Base-by-base conservation (phyloP, 768 basidiomycete species). In the Lactifluus echinatus region DNA sequence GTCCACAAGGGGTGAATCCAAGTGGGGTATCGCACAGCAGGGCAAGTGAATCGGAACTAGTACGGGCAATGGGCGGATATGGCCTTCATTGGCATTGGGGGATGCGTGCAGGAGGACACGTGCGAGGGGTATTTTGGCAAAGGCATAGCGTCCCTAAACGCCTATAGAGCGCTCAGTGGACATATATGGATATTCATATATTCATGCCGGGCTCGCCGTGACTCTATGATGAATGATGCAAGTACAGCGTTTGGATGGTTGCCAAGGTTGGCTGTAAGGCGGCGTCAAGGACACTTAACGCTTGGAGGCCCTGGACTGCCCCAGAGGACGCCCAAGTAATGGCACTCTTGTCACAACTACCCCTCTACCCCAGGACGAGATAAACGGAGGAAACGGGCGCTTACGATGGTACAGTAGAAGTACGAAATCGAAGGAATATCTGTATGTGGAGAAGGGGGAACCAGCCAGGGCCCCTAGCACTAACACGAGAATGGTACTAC, bases 401-500 rank as follows among this genome's bases (percentile, higher is more conserved):
- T 40, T 19, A 21, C 31, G 31, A 31, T 31, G 31, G 31, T 31
- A n/a, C n/a, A 2, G 17, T 12, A 15, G 47, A 23, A 44, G 56
- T 46, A 52, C 53, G 50, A 28, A 57, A 46, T 57, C 50, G 44
- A 57, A 46, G 12, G 23, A 10, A 12, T 23, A 17, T 19, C 24
- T n/a, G 12, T 29, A 12, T 23, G 15, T 15, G 6, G 39, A 21
- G 21, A 44, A 31, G 26, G 50, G 15, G 37, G 33, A 24, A 17
- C 14, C 3, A 7, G 23, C 37, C n/a, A 26, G 48, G 2, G 8
- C 14, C 33, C n/a, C n/a, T n/a, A n/a, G 23, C 37, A 34, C 56
- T 46, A 51, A 4, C 10, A 57, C 51, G 45, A 12, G 37, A 53
- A 57, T 53, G 39, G 51, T 53, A 53, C 37, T 21, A 19, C 33